These are phyloP conservation scores for Aureobasidium sp. DNA, from an alignment of 2,329 filamentous ascomycete genomes.

Conservation along the genomic window DNA sequence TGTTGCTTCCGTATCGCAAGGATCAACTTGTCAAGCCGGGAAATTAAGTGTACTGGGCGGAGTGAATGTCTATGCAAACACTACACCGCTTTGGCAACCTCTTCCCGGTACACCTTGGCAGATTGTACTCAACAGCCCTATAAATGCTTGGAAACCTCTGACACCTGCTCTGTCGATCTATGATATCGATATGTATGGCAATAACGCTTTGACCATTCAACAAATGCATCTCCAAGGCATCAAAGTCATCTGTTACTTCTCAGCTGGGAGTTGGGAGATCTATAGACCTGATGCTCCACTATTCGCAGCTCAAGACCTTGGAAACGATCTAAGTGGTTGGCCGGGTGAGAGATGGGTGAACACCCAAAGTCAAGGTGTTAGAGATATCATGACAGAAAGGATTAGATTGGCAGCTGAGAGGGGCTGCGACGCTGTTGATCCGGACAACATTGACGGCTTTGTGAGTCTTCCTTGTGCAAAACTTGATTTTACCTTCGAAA, in stretches of 20 bases:
- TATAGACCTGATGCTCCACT: constrained; percentile 49
- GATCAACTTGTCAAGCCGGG: not conserved
- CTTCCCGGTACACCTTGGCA: constrained; percentile 49
- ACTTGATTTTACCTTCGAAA: no score
- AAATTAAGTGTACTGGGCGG: no score
- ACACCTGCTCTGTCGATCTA: constrained; percentile 46
- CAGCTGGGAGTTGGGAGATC: constrained; percentile 59
- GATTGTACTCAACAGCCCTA: constrained; percentile 45
- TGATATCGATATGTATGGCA: constrained; percentile 54
- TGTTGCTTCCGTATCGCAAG: not conserved
- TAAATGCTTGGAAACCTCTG: constrained; percentile 27
- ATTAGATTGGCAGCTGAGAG: constrained; percentile 47
- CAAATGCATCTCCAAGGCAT: constrained; percentile 43
- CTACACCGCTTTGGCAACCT: constrained; percentile 41
- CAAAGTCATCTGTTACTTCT: constrained; percentile 68
- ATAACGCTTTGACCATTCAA: constrained; percentile 37
- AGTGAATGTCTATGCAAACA: not conserved
- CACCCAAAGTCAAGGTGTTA: constrained; percentile 47
- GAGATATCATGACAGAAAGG: constrained; percentile 54
- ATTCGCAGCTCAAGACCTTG: constrained; percentile 50
- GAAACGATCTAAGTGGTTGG: constrained; percentile 55
- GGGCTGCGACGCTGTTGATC: constrained; percentile 31
- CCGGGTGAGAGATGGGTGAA: constrained; percentile 59
- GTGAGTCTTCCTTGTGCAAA: not conserved
- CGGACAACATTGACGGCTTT: constrained; percentile 19